Evolutionary conservation across 1,284 basidiomycete species (phyloP), one percentile per base, ranked within the genome.

Genomic region (Serendipita sp.): DNA sequence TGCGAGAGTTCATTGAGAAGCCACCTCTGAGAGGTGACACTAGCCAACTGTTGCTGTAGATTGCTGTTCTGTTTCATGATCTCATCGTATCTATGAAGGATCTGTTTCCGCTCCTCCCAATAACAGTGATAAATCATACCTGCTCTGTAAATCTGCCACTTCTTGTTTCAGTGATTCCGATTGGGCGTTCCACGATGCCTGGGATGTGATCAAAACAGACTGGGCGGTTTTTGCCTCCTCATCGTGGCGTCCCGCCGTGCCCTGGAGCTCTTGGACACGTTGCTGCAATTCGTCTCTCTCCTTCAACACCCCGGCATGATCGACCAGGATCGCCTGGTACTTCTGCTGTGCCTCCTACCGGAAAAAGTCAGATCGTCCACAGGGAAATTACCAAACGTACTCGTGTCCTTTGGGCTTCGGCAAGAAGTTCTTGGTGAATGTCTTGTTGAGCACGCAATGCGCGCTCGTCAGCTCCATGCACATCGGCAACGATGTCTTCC

Each of bases 291-390:
- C 75, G 17, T 85, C 81, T 17, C 90, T 78, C 4, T 76, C 69
- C 73, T 90, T 90, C 76, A 93, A 84, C 1, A 87, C 80, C 60
- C 91, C 85, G 0, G 90, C 91, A 71, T 93, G 91, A 1, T 87
- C 78, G 30, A 93, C 73, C n/a, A 93, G 80, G 69, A 91, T 89
- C 45, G 84, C 79, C 17, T 85, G 80, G 68, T 92, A 93, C 63
- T 86, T 83, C 63, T 87, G 84, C 71, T 93, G 88, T 1, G 89
- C 88, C 67, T 84, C 81, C 82, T 89, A 63, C 1, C 5, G 38
- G 60, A 49, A 29, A 32, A 13, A 67, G 60, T 22, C 38, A 17
- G 34, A 50, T 22, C 3, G 50, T 10, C 34, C 10, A 15, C 3
- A 6, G 0, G 42, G 12, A 61, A n/a, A 47, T 38, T 12, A 15